Percentiles rank a stretch among this genome's conserved stretches.
phyloP scores from a whole-genome alignment of 1,284 basidiomycete genomes.

The Leccinum pachyderme region DNA sequence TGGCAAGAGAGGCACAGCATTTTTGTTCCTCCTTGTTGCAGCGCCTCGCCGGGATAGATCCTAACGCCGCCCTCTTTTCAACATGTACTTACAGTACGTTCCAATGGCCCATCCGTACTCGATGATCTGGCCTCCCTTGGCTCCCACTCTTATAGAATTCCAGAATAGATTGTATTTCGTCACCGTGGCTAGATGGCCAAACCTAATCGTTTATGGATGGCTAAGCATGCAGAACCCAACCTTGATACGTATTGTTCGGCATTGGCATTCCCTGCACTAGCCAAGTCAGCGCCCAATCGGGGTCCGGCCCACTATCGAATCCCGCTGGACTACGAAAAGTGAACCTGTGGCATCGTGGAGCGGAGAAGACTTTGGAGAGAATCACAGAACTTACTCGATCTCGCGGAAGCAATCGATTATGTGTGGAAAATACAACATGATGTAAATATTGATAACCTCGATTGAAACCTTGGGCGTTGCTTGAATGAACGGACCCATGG shows the following conservation, averaged over 20 bases:
- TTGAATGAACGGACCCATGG: background rate
- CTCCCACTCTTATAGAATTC: slow-evolving; percentile 2
- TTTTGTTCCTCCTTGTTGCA: slow-evolving; percentile 3
- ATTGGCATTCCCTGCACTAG: background rate
- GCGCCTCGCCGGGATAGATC: slow-evolving; percentile 3
- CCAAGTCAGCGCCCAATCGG: background rate
- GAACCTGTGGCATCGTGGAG: slow-evolving; percentile 25
- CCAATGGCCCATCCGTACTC: slow-evolving; percentile 1
- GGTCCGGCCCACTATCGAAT: background rate
- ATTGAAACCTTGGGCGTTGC: background rate
- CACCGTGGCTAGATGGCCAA: slow-evolving; percentile 9
- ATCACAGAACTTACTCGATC: slow-evolving; percentile 4
- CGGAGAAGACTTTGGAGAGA: slow-evolving; percentile 3
- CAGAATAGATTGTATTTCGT: slow-evolving; percentile 6
- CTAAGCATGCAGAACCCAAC: slow-evolving; percentile 7
- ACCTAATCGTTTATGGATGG: slow-evolving; percentile 22
- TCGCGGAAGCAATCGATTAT: slow-evolving; percentile 2
- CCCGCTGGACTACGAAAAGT: background rate
- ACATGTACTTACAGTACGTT: slow-evolving; percentile 3
- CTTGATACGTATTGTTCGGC: slow-evolving; percentile 4
- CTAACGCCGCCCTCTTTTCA: slow-evolving; percentile 15
- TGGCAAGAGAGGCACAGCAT: background rate
- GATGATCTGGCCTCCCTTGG: background rate
- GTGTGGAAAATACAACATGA: background rate
- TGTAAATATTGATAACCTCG: background rate